phyloP scores from a whole-genome alignment of 2,329 filamentous ascomycete species.

The Colletotrichum paranaense region DNA sequence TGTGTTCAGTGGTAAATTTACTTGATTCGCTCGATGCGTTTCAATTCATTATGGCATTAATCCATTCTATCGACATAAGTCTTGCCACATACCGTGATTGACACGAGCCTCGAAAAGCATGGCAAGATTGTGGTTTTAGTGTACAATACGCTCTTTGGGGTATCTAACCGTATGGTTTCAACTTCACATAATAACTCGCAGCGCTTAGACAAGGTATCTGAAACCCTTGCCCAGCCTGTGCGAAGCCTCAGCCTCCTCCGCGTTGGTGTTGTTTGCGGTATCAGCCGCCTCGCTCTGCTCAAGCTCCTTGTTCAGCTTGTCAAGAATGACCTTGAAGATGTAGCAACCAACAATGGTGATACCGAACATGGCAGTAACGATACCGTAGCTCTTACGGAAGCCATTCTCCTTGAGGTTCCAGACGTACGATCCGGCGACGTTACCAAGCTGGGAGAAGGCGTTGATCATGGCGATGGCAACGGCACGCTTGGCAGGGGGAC shows the following conservation, averaged over 20 bases:
- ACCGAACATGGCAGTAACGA: slow-evolving; percentile 74
- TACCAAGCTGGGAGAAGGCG: slow-evolving; percentile 67
- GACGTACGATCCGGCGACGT: slow-evolving; percentile 71
- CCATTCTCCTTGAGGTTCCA: slow-evolving; percentile 70
- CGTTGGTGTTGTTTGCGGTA: slow-evolving; percentile 52
- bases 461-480: slow-evolving; percentile 72
- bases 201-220: slow-evolving; percentile 55
- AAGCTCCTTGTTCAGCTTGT: slow-evolving; percentile 59
- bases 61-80: not conserved
- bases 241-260: slow-evolving; percentile 56
- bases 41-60: not conserved
- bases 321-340: slow-evolving; percentile 58
- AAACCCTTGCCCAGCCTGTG: slow-evolving; percentile 59
- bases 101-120: not conserved
- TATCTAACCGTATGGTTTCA: slow-evolving; percentile 16
- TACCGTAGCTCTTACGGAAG: slow-evolving; percentile 72
- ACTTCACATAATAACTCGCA: not conserved
- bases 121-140: not conserved
- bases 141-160: slow-evolving; percentile 17
- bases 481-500: slow-evolving; percentile 69
- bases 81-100: not conserved
- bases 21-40: not conserved
- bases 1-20: not conserved
- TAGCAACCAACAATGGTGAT: slow-evolving; percentile 65
- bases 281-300: slow-evolving; percentile 54